phyloP scores from a whole-genome alignment of 305 asterid genomes.

The Andrographis paniculata region DNA sequence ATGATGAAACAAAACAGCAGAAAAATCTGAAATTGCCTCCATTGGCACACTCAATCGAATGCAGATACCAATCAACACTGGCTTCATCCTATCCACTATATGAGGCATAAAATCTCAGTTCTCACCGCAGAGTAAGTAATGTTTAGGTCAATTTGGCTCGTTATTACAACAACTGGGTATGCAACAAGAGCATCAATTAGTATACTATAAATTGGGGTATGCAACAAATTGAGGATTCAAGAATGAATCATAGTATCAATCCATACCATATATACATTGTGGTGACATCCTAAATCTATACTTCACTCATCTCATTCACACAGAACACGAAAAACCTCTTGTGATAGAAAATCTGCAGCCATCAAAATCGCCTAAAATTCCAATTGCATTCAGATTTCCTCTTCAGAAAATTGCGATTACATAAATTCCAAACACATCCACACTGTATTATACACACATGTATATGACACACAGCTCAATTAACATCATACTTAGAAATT shows the following conservation, averaged over 20 bases:
- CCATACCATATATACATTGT: background rate
- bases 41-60: slow-evolving; percentile 1
- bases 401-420: slow-evolving; percentile 1
- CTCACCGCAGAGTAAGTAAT: too few species aligned
- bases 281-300: slow-evolving; percentile 10
- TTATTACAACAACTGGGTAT: background rate
- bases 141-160: background rate
- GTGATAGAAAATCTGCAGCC: background rate
- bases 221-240: background rate
- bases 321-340: background rate
- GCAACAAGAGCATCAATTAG: too few species aligned
- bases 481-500: background rate
- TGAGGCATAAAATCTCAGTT: too few species aligned
- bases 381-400: slow-evolving; percentile 7
- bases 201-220: too few species aligned
- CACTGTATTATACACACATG: too few species aligned
- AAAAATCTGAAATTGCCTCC: background rate
- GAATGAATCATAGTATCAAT: background rate
- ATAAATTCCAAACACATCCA: slow-evolving; percentile 8
- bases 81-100: too few species aligned
- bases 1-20: too few species aligned
- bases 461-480: slow-evolving; percentile 1
- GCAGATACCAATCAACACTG: background rate
- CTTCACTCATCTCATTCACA: slow-evolving; percentile 1
- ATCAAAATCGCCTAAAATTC: slow-evolving; percentile 8